Percentiles rank a stretch among this genome's conserved stretches.
Evolutionary conservation across 2,329 filamentous ascomycete genomes (phyloP).

Genomic region (Allantophomopsis lycopodina): DNA sequence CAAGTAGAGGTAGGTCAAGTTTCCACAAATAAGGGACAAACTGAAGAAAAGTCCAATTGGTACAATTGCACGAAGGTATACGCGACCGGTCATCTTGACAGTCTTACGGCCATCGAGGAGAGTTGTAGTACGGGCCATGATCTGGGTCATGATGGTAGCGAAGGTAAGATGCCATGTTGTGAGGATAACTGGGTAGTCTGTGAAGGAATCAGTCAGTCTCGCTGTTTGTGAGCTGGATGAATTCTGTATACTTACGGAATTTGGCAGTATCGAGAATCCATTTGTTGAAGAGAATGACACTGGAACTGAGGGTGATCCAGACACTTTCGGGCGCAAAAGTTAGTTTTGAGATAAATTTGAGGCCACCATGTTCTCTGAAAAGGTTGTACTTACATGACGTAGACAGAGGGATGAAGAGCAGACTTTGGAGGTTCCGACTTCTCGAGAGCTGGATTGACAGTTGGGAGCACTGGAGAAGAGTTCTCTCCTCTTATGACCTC

Average conservation of each 20-base stretch:
- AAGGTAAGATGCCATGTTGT: constrained; percentile 95
- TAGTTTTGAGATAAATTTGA: neutral
- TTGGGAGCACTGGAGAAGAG: constrained; percentile 55
- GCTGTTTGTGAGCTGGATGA: too few relatives aligned
- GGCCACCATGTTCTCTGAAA: neutral
- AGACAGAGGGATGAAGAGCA: constrained; percentile 54
- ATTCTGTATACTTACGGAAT: constrained; percentile 49
- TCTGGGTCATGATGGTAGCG: constrained; percentile 85
- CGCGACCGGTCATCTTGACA: constrained; percentile 90
- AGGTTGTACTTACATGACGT: constrained; percentile 48
- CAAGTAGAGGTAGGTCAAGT: constrained; percentile 89
- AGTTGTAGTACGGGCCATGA: constrained; percentile 79
- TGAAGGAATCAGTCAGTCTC: neutral
- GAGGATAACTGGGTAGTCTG: constrained; percentile 64
- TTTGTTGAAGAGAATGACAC: constrained; percentile 99
- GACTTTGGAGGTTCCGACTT: constrained; percentile 43
- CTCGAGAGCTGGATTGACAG: constrained; percentile 54
- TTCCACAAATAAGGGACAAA: constrained; percentile 90
- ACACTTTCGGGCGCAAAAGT: constrained; percentile 34
- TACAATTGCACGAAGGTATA: constrained; percentile 87
- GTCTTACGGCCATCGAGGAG: constrained; percentile 89
- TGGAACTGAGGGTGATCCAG: constrained; percentile 88
- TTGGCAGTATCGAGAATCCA: constrained; percentile 79
- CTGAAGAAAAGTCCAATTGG: constrained; percentile 95
- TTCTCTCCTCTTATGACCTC: constrained; percentile 50